These are phyloP conservation scores for Lentinula boryana DNA, from an alignment of 768 basidiomycete genomes.

Conservation along the genomic window DNA sequence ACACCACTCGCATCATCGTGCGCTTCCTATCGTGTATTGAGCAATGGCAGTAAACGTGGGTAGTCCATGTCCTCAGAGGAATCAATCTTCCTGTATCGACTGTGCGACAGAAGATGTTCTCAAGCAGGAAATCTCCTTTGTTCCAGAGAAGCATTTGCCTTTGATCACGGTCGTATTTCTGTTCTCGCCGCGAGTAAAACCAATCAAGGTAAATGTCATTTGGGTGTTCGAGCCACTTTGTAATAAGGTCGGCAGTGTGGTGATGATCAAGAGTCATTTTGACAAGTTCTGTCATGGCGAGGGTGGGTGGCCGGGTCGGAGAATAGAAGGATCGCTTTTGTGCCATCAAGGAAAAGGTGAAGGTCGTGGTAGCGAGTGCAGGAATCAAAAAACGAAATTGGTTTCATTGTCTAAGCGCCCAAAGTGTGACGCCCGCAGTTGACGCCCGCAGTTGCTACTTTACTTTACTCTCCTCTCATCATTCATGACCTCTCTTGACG, in stretches of 20 bases:
- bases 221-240: conserved; percentile 69
- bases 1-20: conserved; percentile 76
- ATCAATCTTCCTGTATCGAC: conserved; percentile 75
- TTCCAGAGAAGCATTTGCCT: conserved; percentile 53
- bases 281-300: conserved; percentile 74
- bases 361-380: background rate
- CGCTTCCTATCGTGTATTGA: conserved; percentile 69
- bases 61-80: conserved; percentile 76
- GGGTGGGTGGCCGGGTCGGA: conserved; percentile 55
- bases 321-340: conserved; percentile 36
- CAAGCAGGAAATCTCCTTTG: conserved; percentile 69
- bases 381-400: background rate
- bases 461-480: background rate
- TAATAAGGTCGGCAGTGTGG: conserved; percentile 71
- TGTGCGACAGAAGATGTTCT: conserved; percentile 75
- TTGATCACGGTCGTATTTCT: conserved; percentile 49
- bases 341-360: background rate
- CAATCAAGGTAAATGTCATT: conserved; percentile 74
- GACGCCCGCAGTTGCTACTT: background rate
- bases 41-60: conserved; percentile 73
- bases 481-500: conserved; percentile 6
- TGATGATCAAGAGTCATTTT: conserved; percentile 75
- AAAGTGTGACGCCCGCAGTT: background rate
- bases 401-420: background rate
- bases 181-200: conserved; percentile 66